Evolutionary conservation across 345 rosid species (phyloP).

Genomic region (Stellera chamaejasme): DNA sequence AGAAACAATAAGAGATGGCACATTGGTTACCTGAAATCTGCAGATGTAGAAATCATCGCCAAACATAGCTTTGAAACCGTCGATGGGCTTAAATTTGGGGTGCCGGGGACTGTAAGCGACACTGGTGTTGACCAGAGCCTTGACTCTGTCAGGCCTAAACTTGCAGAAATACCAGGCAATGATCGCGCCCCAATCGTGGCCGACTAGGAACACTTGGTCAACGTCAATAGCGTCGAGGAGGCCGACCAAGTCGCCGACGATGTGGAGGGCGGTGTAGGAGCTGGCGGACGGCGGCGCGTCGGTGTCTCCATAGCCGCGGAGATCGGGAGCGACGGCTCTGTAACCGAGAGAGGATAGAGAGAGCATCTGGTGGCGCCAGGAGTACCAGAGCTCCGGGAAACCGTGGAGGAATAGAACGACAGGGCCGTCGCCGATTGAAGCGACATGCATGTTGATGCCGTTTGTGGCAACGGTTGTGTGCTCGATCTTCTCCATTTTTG

Average conservation of each 20-base stretch:
- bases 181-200: conserved; percentile 75
- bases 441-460: conserved; percentile 60
- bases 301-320: conserved; percentile 65
- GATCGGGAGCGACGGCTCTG: conserved; percentile 70
- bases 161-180: conserved; percentile 57
- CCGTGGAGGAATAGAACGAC: conserved; percentile 61
- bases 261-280: conserved; percentile 41
- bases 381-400: conserved; percentile 70
- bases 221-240: conserved; percentile 30
- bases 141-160: conserved; percentile 61
- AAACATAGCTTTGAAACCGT: conserved; percentile 28
- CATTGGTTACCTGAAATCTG: conserved; percentile 60
- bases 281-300: conserved; percentile 36
- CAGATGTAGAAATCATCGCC: conserved; percentile 68
- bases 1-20: not conserved
- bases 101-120: conserved; percentile 41
- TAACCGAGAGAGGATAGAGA: conserved; percentile 48
- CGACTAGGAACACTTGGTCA: conserved; percentile 52
- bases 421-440: conserved; percentile 53
- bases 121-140: conserved; percentile 59
- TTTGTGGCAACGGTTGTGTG: conserved; percentile 45
- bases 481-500: conserved; percentile 55
- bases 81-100: conserved; percentile 36
- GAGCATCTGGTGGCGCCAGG: conserved; percentile 75
- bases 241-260: conserved; percentile 51